phyloP scores from a whole-genome alignment of 192 early-diverging fungal species.

The Physocladia obscura region DNA sequence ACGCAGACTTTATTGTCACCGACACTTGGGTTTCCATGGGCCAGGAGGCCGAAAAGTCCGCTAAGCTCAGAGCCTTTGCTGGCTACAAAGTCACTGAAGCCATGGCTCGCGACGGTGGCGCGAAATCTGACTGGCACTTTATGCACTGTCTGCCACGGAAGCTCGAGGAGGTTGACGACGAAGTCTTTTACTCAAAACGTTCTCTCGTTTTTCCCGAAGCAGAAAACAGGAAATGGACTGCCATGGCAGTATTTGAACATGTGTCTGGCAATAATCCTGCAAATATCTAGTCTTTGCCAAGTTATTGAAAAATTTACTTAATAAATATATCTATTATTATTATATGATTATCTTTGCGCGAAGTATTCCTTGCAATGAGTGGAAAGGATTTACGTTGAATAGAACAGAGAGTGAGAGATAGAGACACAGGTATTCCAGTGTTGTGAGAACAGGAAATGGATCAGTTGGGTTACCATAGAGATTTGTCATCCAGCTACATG shows the following conservation, averaged over 20 bases:
- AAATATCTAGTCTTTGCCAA: not conserved
- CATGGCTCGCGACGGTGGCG: constrained; percentile 74
- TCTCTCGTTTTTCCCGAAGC: constrained; percentile 97
- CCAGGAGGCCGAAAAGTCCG: constrained; percentile 86
- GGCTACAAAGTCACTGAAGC: constrained; percentile 85
- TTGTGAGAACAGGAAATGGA: too few relatives aligned
- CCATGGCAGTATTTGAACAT: constrained; percentile 74
- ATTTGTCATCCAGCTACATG: too few relatives aligned
- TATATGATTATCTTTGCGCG: too few relatives aligned
- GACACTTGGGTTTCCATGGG: constrained; percentile 99
- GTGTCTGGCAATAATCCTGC: not conserved
- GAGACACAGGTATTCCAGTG: too few relatives aligned
- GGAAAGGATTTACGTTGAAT: too few relatives aligned
- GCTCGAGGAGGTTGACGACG: constrained; percentile 94
- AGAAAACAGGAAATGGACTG: constrained; percentile 99
- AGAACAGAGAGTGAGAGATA: too few relatives aligned
- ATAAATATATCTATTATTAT: too few relatives aligned
- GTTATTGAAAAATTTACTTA: too few relatives aligned
- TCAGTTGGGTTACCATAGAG: too few relatives aligned
- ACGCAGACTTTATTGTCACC: constrained; percentile 89
- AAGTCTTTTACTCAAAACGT: constrained; percentile 83
- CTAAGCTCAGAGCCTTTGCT: constrained; percentile 75
- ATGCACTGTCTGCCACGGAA: constrained; percentile 99
- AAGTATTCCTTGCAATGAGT: too few relatives aligned
- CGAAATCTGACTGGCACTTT: constrained; percentile 89